Base-by-base conservation (phyloP, 192 early-diverging fungal species). In the Coemansia asiatica region DNA sequence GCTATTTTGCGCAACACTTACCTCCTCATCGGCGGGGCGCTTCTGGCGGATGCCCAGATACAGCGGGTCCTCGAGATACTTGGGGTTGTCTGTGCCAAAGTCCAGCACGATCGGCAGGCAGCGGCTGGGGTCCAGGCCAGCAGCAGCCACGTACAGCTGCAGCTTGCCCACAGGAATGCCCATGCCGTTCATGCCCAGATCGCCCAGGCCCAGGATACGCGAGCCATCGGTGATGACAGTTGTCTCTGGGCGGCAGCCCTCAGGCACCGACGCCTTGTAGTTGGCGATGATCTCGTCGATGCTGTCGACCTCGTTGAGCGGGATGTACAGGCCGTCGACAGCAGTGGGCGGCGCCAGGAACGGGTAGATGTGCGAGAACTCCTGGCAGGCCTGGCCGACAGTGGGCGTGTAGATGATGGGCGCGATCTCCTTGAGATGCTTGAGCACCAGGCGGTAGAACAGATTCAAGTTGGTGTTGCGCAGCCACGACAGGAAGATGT, bases 161-260 rank as follows among this genome's bases (percentile, higher is more conserved):
- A 98, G 90, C 75, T 96, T 98, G 72, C 94, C 95, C 28, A 96
- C 90, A 18, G 93, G 91, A 66, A 98, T 98, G 51, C 94, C 93
- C 89, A 96, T 93, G 40, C 96, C 96, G 74, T 93, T 93, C 54
- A 96, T 87, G 71, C 95, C 96, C 33, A 95, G 86, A 73, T 97
- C 95, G 57, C 96, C 96, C 23, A 96, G 85, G 22, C 96, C 96
- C 40, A 98, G 83, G 67, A 98, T 95, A 62, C 94, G 88, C 27
- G 90, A 92, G 26, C 96, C 95, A 74, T 98, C 96, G 3, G 95
- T 94, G 61, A 98, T 92, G 36, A 98, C 96, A n/a, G 90, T 86
- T 59, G 94, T 95, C 61, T 94, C 86, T 19, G 90, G 90, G 23
- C 76, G 77, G n/a, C 80, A 64, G 33, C 77, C 71, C 36, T 87